A percentile compares a stretch with the other conserved stretches of the same genome.
Evolutionary conservation across 345 rosid species (phyloP).

Genomic region (Aquilaria yunnanensis): DNA sequence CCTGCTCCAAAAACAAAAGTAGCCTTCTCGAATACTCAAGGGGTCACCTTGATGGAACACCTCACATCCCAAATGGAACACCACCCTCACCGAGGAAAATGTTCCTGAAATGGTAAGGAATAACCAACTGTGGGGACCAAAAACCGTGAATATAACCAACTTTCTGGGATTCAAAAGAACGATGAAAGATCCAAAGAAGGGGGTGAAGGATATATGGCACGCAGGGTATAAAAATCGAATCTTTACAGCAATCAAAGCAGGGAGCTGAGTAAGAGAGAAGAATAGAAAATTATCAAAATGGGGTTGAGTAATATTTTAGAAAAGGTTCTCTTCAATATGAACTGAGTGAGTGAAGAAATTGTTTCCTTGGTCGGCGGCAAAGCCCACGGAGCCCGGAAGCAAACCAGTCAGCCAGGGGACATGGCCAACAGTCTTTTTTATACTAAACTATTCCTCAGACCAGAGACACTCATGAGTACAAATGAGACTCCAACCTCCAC

Average conservation of each 20-base stretch:
- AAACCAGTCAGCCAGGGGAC: conserved; percentile 47
- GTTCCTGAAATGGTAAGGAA: conserved; percentile 34
- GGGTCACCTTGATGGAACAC: conserved; percentile 16
- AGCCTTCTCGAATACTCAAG: conserved; percentile 16
- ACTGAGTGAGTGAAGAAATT: conserved; percentile 41
- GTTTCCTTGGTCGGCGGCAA: conserved; percentile 54
- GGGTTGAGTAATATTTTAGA: conserved; percentile 23
- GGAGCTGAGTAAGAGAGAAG: conserved; percentile 27
- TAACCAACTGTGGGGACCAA: conserved; percentile 64
- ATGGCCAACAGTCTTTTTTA: conserved; percentile 35
- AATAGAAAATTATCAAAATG: conserved; percentile 18
- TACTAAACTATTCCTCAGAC: conserved; percentile 42
- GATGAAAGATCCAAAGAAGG: conserved; percentile 39
- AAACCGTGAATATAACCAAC: conserved; percentile 29
- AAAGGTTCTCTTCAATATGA: conserved; percentile 45
- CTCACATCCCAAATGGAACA: conserved; percentile 29
- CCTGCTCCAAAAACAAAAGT: conserved; percentile 11
- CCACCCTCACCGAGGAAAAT: conserved; percentile 22
- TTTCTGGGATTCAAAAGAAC: conserved; percentile 37
- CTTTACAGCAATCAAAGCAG: conserved; percentile 50
- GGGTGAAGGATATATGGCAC: conserved; percentile 28
- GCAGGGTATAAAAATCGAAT: conserved; percentile 33
- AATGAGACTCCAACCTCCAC: conserved; percentile 42
- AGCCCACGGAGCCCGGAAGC: conserved; percentile 57
- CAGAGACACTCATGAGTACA: conserved; percentile 38